Percentiles rank a stretch among this genome's conserved stretches.
Conservation (phyloP, 2,329 filamentous ascomycete genomes). For the Orbilia brochopaga region DNA sequence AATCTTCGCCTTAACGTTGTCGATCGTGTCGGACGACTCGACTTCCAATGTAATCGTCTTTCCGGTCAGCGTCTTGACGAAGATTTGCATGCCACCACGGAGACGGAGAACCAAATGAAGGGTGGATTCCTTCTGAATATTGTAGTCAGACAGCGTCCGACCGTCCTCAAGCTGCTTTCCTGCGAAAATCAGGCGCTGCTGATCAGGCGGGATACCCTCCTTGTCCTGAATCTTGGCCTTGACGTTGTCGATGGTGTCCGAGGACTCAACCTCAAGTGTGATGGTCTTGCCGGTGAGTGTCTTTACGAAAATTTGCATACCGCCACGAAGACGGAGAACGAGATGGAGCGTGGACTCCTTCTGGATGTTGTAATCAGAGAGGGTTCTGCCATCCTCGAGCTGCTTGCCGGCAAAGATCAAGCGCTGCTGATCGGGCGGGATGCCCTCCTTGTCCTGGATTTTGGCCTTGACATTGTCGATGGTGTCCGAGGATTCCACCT, state of each 20-base stretch:
- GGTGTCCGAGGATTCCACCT: conserved; percentile 69
- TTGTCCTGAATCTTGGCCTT: conserved; percentile 86
- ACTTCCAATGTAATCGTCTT: conserved; percentile 74
- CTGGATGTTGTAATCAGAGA: conserved; percentile 91
- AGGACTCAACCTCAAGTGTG: conserved; percentile 86
- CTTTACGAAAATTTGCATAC: conserved; percentile 55
- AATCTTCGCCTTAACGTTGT: conserved; percentile 74
- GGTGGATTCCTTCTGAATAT: conserved; percentile 91
- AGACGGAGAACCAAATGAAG: conserved; percentile 81
- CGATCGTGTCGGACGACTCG: conserved; percentile 72
- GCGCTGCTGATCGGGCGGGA: conserved; percentile 93
- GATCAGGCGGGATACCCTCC: conserved; percentile 88
- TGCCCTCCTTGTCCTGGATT: conserved; percentile 98
- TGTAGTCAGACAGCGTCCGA: conserved; percentile 90
- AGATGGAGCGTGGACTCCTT: conserved; percentile 75
- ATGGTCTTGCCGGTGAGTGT: conserved; percentile 78
- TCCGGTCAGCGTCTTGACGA: conserved; percentile 80
- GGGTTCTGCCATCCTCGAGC: conserved; percentile 80
- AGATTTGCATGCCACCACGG: conserved; percentile 83
- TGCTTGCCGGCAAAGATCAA: conserved; percentile 97
- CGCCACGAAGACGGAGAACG: conserved; percentile 54
- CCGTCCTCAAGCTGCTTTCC: conserved; percentile 94
- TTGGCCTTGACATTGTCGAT: conserved; percentile 97
- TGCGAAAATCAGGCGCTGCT: conserved; percentile 91
- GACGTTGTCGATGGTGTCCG: conserved; percentile 91